Base-by-base conservation (phyloP, 2,329 filamentous ascomycete species). In the Didymellaceae sp. region DNA sequence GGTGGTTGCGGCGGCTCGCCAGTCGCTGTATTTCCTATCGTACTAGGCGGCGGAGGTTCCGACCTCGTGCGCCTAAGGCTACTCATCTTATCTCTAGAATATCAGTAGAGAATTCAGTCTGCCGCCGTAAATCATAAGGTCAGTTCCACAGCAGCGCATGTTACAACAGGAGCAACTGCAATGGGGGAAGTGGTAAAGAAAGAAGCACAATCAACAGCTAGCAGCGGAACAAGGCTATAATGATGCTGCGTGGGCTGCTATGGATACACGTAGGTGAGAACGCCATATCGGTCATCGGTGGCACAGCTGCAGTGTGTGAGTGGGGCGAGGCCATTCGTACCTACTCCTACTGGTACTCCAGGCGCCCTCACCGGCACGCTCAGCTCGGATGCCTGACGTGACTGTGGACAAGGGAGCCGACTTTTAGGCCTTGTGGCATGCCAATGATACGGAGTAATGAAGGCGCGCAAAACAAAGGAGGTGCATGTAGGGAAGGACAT, bases 1-100 rank as follows among this genome's bases (percentile, higher is more conserved):
- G 62, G 66, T 40, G 59, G 64, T 30, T 54, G 45, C 26, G 61
- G 61, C 26, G 55, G 56, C 17, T 57, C 54, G 4, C 57, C 59
- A 41, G 59, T 59, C 35, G 61, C 62, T 25, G 65, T 71, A 41
- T 73, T 70, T 55, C 73, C 66, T 3, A 74, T 57, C 20, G 61
- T 68, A 37, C 73, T 72, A 33, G 68, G 66, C 14, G 71, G 70
- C 13, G 63, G 63, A 26, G 68, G 58, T 45, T 68, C 66, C 35
- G 42, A 46, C 21, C 32, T 52, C 38, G 48, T 46, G 34, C 48
- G 48, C 48, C 43, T 52, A 31, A 46, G 42, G 22, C 31, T 46
- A 9, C 42, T 46, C 48, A 52, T 52, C 8, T 6, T 21, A n/a
- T 6, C 32, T n/a, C 48, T 42, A 43, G 33, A 39, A 13, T n/a